A percentile compares a stretch with the other conserved stretches of the same genome.
These are phyloP conservation scores for Allodekkera sacchari DNA, from an alignment of 805 yeast species.

Conservation along the genomic window DNA sequence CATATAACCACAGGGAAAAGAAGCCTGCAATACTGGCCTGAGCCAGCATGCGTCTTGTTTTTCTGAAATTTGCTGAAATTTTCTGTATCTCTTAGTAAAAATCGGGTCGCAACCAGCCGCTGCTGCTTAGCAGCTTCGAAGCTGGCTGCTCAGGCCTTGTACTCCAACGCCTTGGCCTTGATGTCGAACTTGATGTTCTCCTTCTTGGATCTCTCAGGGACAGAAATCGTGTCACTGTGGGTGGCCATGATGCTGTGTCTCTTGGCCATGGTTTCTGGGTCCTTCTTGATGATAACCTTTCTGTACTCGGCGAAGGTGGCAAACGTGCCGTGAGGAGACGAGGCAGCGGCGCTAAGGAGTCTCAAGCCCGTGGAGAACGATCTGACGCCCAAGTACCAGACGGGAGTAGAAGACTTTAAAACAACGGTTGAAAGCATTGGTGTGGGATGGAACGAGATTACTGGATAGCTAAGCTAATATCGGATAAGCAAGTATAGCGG, in stretches of 20 bases:
- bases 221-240: constrained; percentile 5
- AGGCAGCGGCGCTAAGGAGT: constrained; percentile 1
- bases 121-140: too few relatives aligned
- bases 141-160: constrained; percentile 6
- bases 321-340: constrained; percentile 9
- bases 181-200: constrained; percentile 7
- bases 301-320: constrained; percentile 21
- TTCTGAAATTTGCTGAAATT: too few relatives aligned
- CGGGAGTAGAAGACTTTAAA: too few relatives aligned
- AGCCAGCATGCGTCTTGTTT: too few relatives aligned
- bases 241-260: constrained; percentile 10
- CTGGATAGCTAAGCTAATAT: too few relatives aligned
- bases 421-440: too few relatives aligned
- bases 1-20: too few relatives aligned
- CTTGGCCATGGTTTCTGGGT: constrained; percentile 11
- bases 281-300: constrained; percentile 11
- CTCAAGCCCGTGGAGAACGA: constrained; percentile 3
- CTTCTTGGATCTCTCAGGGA: constrained; percentile 9
- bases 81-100: too few relatives aligned
- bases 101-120: too few relatives aligned
- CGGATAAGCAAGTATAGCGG: too few relatives aligned
- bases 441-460: too few relatives aligned
- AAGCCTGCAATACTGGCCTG: too few relatives aligned
- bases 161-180: constrained; percentile 12
- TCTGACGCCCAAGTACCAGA: constrained; percentile 4